Evolutionary conservation across 176 grass and related monocot genomes (phyloP), one percentile per base, ranked within the genome.

Genomic region (Typha latifolia): DNA sequence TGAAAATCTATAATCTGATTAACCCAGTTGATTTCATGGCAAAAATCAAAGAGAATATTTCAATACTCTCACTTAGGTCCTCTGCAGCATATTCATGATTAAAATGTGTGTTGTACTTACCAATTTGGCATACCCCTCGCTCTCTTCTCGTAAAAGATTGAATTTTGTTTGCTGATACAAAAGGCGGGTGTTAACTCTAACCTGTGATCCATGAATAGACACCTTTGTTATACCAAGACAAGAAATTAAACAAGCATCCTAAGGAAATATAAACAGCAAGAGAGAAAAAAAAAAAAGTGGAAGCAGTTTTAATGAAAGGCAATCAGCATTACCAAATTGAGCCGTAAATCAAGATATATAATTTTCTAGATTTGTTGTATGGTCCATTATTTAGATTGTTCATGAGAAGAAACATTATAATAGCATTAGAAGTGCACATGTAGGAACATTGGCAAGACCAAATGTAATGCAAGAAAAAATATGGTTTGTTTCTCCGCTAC

Each of bases 131-230:
- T 99, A 99, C 56, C 95, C 95, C 84, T 99, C 95, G 37, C 89
- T 99, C 82, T 99, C 95, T 81, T 99, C 95, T 65, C 86, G 80
- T 75, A 99, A 73, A 67, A 99, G 84, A 69, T 99, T 99, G 66
- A 99, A 99, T 75, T 99, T 99, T 27, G 95, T 94, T 83, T 99
- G 95, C 67, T 99, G 95, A 78, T 99, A 99, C 21, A 99, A 79
- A 81, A 99, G 95, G 2, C 95, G 85, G 26, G 95, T 99, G 73
- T 99, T 99, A 74, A 99, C 95, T 77, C 95, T 99, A 78, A 99
- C 95, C 95, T 99, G 80, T 78, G 81, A 57, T 47, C 61, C 64
- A 74, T 43, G 59, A 77, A 29, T 79, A 61, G 47, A 72, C 79
- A 49, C 47, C 65, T 55, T 63, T 15, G 14, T 55, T 66, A 59